phyloP scores from a whole-genome alignment of 2,329 filamentous ascomycete species.

The Camillea tinctor region DNA sequence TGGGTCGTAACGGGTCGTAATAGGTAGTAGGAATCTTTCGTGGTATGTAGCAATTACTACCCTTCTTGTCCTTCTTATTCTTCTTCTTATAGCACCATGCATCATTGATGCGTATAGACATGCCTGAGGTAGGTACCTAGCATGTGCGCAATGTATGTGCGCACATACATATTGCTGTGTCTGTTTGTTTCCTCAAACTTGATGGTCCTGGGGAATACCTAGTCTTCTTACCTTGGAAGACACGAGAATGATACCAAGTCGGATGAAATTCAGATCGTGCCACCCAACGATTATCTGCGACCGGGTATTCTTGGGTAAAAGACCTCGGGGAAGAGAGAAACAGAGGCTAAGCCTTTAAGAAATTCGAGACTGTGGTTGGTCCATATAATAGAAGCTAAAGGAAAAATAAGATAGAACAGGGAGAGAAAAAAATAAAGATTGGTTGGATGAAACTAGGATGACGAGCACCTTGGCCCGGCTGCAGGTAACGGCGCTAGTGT shows the following conservation, averaged over 20 bases:
- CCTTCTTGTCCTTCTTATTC: not conserved
- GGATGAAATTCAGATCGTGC: not conserved
- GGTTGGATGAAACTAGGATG: not conserved
- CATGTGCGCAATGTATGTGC: too few relatives aligned
- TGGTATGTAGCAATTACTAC: not conserved
- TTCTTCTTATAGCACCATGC: not conserved
- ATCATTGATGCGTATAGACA: too few relatives aligned
- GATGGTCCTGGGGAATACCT: too few relatives aligned
- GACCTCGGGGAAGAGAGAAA: not conserved
- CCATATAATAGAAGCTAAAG: not conserved
- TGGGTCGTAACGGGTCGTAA: too few relatives aligned
- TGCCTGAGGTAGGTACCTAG: too few relatives aligned
- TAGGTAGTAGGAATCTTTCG: not conserved
- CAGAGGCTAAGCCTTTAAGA: not conserved
- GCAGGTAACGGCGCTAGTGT: not conserved
- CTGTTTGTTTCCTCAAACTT: too few relatives aligned
- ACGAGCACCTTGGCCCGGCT: not conserved
- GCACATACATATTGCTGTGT: too few relatives aligned
- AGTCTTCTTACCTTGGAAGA: not conserved
- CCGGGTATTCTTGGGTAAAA: not conserved
- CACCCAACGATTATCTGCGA: not conserved
- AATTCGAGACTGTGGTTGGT: not conserved
- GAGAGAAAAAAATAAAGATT: not conserved
- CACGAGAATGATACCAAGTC: not conserved
- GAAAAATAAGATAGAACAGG: not conserved